Evolutionary conservation across 2,329 filamentous ascomycete species (phyloP).

Genomic region (Colletotrichum tamarilloi): DNA sequence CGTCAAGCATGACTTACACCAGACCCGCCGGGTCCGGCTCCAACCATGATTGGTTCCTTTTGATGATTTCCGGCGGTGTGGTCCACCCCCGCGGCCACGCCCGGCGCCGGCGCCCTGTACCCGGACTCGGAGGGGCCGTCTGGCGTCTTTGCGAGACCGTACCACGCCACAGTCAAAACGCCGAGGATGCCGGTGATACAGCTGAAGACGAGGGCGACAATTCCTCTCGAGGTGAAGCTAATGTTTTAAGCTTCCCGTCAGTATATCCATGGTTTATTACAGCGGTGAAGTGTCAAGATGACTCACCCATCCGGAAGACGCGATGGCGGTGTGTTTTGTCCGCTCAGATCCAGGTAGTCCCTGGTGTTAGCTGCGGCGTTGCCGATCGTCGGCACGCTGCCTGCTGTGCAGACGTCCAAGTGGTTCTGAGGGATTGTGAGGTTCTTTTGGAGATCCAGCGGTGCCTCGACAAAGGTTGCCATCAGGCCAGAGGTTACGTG

Average conservation of each 20-base stretch:
- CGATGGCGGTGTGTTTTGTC: conserved; percentile 66
- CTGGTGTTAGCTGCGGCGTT: conserved; percentile 81
- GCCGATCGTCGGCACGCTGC: conserved; percentile 63
- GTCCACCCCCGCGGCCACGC: not conserved
- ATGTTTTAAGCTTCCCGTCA: not conserved
- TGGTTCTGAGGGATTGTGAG: conserved; percentile 70
- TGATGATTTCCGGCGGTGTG: not conserved
- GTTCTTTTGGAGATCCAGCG: conserved; percentile 69
- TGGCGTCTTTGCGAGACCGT: conserved; percentile 58
- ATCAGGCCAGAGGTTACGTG: conserved; percentile 76
- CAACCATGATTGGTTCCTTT: conserved; percentile 15
- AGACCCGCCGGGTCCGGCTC: not conserved
- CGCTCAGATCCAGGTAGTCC: conserved; percentile 71
- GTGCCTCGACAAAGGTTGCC: conserved; percentile 73
- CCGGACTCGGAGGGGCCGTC: not conserved
- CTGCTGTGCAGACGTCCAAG: conserved; percentile 66
- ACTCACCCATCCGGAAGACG: conserved; percentile 71
- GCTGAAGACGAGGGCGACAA: conserved; percentile 80
- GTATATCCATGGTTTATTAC: not conserved
- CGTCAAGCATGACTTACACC: not conserved
- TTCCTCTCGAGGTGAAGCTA: conserved; percentile 77
- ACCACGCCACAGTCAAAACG: conserved; percentile 74
- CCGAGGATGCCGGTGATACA: conserved; percentile 76
- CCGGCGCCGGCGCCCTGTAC: not conserved
- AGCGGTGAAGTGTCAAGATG: not conserved